Evolutionary conservation across 345 rosid species (phyloP).

Genomic region (Clausena lansium): DNA sequence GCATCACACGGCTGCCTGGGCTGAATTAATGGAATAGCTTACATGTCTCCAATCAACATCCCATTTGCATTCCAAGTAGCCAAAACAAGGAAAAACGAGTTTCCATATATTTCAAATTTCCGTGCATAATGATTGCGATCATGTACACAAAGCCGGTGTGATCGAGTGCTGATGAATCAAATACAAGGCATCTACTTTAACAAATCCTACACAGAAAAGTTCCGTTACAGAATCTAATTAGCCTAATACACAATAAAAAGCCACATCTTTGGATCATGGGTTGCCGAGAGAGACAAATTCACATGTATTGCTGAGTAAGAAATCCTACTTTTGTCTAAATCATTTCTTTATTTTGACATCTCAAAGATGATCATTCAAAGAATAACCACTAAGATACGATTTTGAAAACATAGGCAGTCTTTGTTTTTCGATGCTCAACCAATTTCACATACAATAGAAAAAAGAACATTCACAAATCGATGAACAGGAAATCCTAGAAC

Average conservation of each 20-base stretch:
- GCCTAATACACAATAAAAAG: not conserved
- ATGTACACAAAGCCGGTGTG: not conserved
- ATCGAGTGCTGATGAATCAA: not conserved
- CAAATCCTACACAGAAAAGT: conserved; percentile 9
- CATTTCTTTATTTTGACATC: not conserved
- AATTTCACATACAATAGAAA: not conserved
- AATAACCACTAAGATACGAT: not conserved
- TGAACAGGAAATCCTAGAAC: not conserved
- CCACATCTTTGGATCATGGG: not conserved
- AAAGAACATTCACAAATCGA: not conserved
- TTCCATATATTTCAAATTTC: not conserved
- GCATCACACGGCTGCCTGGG: not conserved
- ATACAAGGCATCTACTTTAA: not conserved
- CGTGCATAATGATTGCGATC: not conserved
- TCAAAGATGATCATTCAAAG: not conserved
- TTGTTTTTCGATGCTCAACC: not conserved
- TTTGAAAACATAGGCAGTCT: not conserved
- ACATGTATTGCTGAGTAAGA: not conserved
- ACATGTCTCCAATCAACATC: not conserved
- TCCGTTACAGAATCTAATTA: not conserved
- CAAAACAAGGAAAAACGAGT: not conserved
- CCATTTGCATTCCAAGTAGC: not conserved
- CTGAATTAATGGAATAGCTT: not conserved
- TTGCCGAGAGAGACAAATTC: not conserved
- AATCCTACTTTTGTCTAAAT: not conserved